phyloP scores from a whole-genome alignment of 345 rosid genomes.

The Eucalyptus decipiens region DNA sequence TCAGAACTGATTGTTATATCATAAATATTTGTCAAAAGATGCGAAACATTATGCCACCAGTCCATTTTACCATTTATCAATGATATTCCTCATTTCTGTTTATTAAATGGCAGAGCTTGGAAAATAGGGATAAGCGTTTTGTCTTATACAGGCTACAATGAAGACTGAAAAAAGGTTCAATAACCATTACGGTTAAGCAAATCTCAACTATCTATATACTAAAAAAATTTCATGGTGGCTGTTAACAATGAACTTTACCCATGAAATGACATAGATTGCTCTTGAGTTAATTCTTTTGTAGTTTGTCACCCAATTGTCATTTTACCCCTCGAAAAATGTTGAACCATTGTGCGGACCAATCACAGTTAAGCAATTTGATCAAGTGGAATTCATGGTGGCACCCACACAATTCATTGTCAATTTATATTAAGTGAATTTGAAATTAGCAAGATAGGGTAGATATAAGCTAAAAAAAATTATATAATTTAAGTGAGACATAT shows the following conservation, averaged over 20 bases:
- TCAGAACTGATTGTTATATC: too few species aligned
- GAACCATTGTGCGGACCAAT: too few species aligned
- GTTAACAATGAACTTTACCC: neutral
- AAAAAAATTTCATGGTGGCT: neutral
- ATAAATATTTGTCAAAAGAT: neutral
- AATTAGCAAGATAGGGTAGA: neutral
- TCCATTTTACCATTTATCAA: neutral
- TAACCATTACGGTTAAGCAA: too few species aligned
- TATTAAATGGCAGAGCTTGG: neutral
- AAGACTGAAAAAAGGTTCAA: too few species aligned
- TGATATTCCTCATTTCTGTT: neutral
- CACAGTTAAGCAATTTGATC: too few species aligned
- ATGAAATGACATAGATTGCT: neutral
- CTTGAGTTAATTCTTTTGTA: too few species aligned
- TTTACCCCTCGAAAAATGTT: too few species aligned
- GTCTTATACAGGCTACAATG: neutral
- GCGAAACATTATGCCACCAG: neutral
- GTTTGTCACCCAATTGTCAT: too few species aligned
- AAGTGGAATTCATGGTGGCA: too few species aligned
- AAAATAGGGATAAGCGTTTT: rapidly evolving
- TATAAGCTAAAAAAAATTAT: too few species aligned
- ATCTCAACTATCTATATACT: neutral
- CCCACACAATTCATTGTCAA: too few species aligned
- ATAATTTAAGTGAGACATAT: neutral
- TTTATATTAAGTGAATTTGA: neutral